Evolutionary conservation across 192 early-diverging fungal genomes (phyloP), one percentile per base, ranked within the genome.

Genomic region (Mortierella hygrophila): DNA sequence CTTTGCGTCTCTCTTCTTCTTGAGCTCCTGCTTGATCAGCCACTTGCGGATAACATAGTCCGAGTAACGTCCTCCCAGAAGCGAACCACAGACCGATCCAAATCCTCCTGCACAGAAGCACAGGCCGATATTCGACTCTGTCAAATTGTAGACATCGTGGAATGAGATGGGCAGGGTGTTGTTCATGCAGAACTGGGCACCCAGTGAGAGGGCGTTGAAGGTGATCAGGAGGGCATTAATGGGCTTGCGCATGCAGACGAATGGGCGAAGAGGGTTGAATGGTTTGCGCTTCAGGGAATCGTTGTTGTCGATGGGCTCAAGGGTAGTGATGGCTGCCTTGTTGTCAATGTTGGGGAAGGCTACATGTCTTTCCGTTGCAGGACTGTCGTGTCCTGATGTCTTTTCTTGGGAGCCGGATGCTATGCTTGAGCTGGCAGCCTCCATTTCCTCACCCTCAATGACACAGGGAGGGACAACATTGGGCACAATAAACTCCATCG

Each of bases 91-190:
- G 7, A 88, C 73, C 10, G 80, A 85, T 18, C 90, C 92, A 13
- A 83, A 21, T 5, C 90, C 92, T n/a, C 77, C 76, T 16, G 82
- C 76, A 68, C 91, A 78, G 76, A 89, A 92, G 35, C 87, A 88
- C 3, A 90, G 26, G 1, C 91, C 89, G 69, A 92, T 82, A 3
- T 81, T 78, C 6, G 79, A 70, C 60, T 88, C 88, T 37, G 46
- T 75, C 73, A 90, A 41, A 35, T 78, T 38, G 42, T 92, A 92
- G 37, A 77, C 63, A 15, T 69, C 13, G 10, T 29, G 6, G 57
- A 90, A 90, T 0, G 88, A 85, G 29, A 81, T 88, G 10, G 91
- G 70, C 16, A 83, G 79, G 6, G 83, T 82, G 35, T 89, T 85
- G 72, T 81, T 82, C 69, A 88, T 72, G 46, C 88, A 87, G 40